Evolutionary conservation across 2,329 filamentous ascomycete genomes (phyloP), one percentile per base, ranked within the genome.

Genomic region (Nothophoma quercina): DNA sequence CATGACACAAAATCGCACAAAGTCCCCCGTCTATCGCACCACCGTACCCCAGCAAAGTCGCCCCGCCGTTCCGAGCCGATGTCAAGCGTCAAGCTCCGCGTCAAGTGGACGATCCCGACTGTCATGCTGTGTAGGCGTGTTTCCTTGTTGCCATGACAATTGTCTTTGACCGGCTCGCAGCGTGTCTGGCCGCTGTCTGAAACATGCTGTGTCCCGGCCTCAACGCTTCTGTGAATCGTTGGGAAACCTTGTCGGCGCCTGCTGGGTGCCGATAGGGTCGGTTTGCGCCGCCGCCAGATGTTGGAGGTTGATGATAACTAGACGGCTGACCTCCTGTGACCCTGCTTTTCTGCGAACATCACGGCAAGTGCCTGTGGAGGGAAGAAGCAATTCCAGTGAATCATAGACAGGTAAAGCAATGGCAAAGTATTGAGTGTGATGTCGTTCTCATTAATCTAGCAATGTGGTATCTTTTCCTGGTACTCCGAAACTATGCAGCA

Each of bases 181-280:
- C 18, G 46, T 32, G 38, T 43, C 38, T 50, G 21, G 32, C 25
- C 40, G 29, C 40, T 38, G 33, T 21, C 43, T 51, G 47, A 51
- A 48, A 51, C 47, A 51, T 29, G 28, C 40, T 28, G 46, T 47
- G 42, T 47, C 34, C 15, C 28, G 38, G 35, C 19, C 21, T 58
- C 33, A 35, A 30, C 43, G 10, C 55, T 54, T 54, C 36, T 32
- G 54, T 52, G 56, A 47, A 41, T 40, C 39, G 44, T 55, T 54
- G 55, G 41, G 34, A 56, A 47, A 55, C 51, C 48, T 32, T 45
- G 30, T 32, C 32, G 48, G 48, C 53, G 55, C 13, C 42, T 41
- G 45, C 29, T 16, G 39, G 19, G 23, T 21, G 43, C 34, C 25
- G 18, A 39, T 48, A 35, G 38, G 46, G 18, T 46, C 23, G 43